These are phyloP conservation scores for Amphicarpaea edgeworthii DNA, from an alignment of 306 rosid species.

Conservation along the genomic window DNA sequence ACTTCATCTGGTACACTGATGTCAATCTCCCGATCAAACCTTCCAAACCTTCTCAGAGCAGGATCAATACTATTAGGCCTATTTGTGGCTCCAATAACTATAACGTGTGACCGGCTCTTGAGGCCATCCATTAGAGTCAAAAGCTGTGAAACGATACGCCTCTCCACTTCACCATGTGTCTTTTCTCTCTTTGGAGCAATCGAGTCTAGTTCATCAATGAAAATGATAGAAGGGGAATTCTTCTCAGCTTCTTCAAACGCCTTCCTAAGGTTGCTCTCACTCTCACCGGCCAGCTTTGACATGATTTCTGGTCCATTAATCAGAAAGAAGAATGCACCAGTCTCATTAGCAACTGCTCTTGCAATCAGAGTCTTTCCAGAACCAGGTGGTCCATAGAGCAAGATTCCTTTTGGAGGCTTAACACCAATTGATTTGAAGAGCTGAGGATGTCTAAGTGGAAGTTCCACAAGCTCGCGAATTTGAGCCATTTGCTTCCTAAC, in stretches of 20 bases:
- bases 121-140: slow-evolving; percentile 84
- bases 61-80: slow-evolving; percentile 73
- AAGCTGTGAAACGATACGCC: slow-evolving; percentile 76
- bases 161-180: slow-evolving; percentile 80
- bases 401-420: slow-evolving; percentile 77
- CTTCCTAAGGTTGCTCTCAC: slow-evolving; percentile 76
- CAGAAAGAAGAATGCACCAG: slow-evolving; percentile 76
- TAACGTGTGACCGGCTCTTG: slow-evolving; percentile 66
- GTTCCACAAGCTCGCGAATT: slow-evolving; percentile 76
- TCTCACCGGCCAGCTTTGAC: slow-evolving; percentile 83
- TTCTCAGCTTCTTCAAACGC: slow-evolving; percentile 80
- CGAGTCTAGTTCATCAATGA: slow-evolving; percentile 73
- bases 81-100: slow-evolving; percentile 75
- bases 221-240: slow-evolving; percentile 79
- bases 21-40: slow-evolving; percentile 77
- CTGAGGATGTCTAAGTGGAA: slow-evolving; percentile 81
- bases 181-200: slow-evolving; percentile 81
- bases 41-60: slow-evolving; percentile 75
- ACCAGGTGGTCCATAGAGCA: slow-evolving; percentile 82
- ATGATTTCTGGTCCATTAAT: slow-evolving; percentile 79
- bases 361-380: slow-evolving; percentile 76
- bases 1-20: slow-evolving; percentile 78
- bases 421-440: slow-evolving; percentile 78
- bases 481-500: slow-evolving; percentile 87
- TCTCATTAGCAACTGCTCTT: slow-evolving; percentile 80